Percentiles rank a stretch among this genome's conserved stretches.
phyloP scores from a whole-genome alignment of 2,329 filamentous ascomycete genomes.

The Cladophialophora psammophila region DNA sequence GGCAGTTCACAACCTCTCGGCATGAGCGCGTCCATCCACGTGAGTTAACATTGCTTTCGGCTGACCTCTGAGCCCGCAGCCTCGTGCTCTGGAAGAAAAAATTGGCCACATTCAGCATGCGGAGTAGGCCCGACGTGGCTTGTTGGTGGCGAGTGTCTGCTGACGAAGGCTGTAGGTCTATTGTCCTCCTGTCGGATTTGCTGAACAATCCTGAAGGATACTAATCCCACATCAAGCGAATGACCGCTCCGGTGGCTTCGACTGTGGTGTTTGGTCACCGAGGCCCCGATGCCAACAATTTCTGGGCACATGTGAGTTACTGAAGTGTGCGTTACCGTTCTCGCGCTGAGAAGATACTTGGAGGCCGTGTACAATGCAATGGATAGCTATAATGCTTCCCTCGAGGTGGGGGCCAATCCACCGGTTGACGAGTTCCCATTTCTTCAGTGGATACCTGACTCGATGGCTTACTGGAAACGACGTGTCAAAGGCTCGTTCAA shows the following conservation, averaged over 20 bases:
- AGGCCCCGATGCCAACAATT: constrained; percentile 22
- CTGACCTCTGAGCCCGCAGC: constrained; percentile 17
- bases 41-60: neutral
- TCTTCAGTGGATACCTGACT: constrained; percentile 31
- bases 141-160: neutral
- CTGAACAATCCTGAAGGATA: constrained; percentile 26
- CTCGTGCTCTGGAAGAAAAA: constrained; percentile 17
- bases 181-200: constrained; percentile 25
- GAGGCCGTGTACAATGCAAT: constrained; percentile 34
- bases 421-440: constrained; percentile 38
- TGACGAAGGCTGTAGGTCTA: constrained; percentile 13
- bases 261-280: constrained; percentile 35
- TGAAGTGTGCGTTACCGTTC: constrained; percentile 7
- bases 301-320: constrained; percentile 24
- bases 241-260: constrained; percentile 34
- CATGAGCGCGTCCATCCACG: neutral
- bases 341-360: neutral
- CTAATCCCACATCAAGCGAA: constrained; percentile 35
- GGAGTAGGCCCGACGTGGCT: constrained; percentile 10
- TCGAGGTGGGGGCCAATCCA: constrained; percentile 34
- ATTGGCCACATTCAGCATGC: constrained; percentile 26
- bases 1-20: constrained; percentile 26
- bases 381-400: constrained; percentile 30
- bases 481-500: constrained; percentile 22
- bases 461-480: constrained; percentile 24